phyloP scores from a whole-genome alignment of 345 rosid genomes.

The Tarenaya hassleriana region DNA sequence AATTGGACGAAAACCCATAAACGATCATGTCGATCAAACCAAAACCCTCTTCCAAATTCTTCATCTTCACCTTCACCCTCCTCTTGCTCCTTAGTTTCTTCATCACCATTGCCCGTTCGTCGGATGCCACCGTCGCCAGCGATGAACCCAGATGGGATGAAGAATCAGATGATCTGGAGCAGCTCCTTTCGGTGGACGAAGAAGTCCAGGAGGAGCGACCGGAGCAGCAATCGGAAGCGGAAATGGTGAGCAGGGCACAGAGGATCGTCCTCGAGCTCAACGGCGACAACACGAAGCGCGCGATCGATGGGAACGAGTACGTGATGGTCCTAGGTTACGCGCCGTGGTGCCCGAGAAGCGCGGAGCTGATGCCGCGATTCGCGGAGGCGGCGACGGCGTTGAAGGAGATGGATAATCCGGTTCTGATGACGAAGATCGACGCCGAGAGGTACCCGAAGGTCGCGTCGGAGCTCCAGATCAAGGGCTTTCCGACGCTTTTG shows the following conservation, averaged over 20 bases:
- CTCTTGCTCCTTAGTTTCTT: conserved; percentile 34
- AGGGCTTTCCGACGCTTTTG: conserved; percentile 75
- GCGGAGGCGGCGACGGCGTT: conserved; percentile 76
- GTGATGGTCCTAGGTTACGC: conserved; percentile 80
- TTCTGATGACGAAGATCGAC: conserved; percentile 81
- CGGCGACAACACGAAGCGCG: conserved; percentile 43
- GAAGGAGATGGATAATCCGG: conserved; percentile 48
- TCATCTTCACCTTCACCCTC: conserved; percentile 33
- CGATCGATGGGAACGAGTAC: conserved; percentile 46
- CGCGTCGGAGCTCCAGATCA: conserved; percentile 57
- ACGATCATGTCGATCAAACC: neutral
- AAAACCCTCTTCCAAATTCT: conserved; percentile 43
- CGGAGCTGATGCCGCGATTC: conserved; percentile 84
- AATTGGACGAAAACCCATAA: conserved; percentile 4
- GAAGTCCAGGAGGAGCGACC: conserved; percentile 34
- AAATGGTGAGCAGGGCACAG: conserved; percentile 68
- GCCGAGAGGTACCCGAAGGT: conserved; percentile 66
- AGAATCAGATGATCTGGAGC: conserved; percentile 37
- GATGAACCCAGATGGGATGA: conserved; percentile 22
- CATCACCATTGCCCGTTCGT: conserved; percentile 26
- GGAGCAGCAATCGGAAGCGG: conserved; percentile 53
- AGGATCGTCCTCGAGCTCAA: conserved; percentile 68
- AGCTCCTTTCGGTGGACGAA: conserved; percentile 65
- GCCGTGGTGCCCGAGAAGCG: conserved; percentile 84
- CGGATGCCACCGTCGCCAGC: conserved; percentile 24